A percentile compares a stretch with the other conserved stretches of the same genome.
Conservation (phyloP, 2,329 filamentous ascomycete genomes). For the Alternaria angustiovoidea region DNA sequence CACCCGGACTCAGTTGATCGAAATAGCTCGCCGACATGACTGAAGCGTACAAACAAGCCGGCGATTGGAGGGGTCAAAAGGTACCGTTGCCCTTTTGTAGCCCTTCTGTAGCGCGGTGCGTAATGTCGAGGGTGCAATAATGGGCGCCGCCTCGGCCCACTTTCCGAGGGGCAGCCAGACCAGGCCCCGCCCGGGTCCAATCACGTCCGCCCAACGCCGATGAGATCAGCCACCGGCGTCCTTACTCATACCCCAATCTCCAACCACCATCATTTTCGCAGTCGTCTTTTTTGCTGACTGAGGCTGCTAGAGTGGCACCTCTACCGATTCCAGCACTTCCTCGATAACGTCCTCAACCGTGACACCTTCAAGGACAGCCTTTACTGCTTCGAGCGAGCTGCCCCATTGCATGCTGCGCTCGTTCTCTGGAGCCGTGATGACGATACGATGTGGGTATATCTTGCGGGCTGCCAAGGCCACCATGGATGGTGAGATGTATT, state of each 20-base stretch:
- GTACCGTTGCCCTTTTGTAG: slow-evolving; percentile 12
- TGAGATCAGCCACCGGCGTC: slow-evolving; percentile 37
- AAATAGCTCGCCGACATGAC: slow-evolving; percentile 36
- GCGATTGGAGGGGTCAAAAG: slow-evolving; percentile 7
- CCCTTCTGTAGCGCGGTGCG: slow-evolving; percentile 10
- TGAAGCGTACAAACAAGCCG: background rate
- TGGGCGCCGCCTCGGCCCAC: slow-evolving; percentile 16
- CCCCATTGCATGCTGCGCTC: slow-evolving; percentile 96
- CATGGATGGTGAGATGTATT: slow-evolving; percentile 84
- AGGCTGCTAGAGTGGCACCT: slow-evolving; percentile 59
- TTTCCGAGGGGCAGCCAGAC: slow-evolving; percentile 25
- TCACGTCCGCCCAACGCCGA: slow-evolving; percentile 18
- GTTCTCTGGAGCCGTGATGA: slow-evolving; percentile 71
- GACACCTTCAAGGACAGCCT: slow-evolving; percentile 68
- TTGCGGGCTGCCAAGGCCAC: slow-evolving; percentile 84
- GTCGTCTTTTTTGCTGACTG: slow-evolving; percentile 3
- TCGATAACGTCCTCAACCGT: slow-evolving; percentile 66
- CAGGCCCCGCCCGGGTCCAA: slow-evolving; percentile 34
- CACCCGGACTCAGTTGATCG: slow-evolving; percentile 24
- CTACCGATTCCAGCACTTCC: slow-evolving; percentile 64
- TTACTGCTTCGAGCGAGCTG: slow-evolving; percentile 75
- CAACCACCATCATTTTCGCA: background rate
- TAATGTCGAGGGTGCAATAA: slow-evolving; percentile 13
- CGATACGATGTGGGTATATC: slow-evolving; percentile 85
- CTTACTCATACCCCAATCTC: slow-evolving; percentile 36